Base-by-base conservation (phyloP, 768 basidiomycete genomes). In the Russula sp. region DNA sequence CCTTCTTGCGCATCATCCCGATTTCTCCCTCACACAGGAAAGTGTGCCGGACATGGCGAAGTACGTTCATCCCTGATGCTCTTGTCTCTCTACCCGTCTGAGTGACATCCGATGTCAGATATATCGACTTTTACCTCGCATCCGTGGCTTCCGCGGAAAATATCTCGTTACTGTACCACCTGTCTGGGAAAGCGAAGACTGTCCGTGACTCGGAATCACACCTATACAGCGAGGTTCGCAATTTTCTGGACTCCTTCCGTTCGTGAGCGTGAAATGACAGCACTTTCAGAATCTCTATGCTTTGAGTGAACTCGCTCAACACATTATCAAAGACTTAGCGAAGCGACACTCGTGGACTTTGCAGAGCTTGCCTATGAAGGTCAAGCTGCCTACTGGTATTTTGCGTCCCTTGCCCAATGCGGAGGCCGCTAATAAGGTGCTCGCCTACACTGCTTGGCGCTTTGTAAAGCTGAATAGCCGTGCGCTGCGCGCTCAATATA, bases 1-100 rank as follows among this genome's bases (percentile, higher is more conserved):
- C 71, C 75, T 94, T 0, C 79, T 98, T 5, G 92, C 94, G 0
- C 95, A 97, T 72, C 97, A 99, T 73, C 96, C 96, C 5, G 97
- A 99, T 75, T 95, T 94, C 70, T 81, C 80, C 22, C 80, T 79
- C 50, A 79, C 81, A 2, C 81, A 83, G 42, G 89, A 90, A 38
- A 86, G 87, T 48, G 73, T 95, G 42, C 78, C 84, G 38, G 88
- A 90, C 70, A 87, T 94, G 69, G 86, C 89, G 26, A 92, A 88
- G 94, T 97, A 68, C 52, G 88, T 72, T 9, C 6, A 28, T 48
- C 32, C 44, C 28, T 54, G 48, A 20, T 14, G 0, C 2, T 53
- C 30, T 7, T 48, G 34, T 53, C 2, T 1, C 2, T 1, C 36
- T 52, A 16, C 4, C 52, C 57, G 59, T 18, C 16, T 14, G 36